Base-by-base conservation (phyloP, 2,329 filamentous ascomycete species). In the Intubia oerlemansii region DNA sequence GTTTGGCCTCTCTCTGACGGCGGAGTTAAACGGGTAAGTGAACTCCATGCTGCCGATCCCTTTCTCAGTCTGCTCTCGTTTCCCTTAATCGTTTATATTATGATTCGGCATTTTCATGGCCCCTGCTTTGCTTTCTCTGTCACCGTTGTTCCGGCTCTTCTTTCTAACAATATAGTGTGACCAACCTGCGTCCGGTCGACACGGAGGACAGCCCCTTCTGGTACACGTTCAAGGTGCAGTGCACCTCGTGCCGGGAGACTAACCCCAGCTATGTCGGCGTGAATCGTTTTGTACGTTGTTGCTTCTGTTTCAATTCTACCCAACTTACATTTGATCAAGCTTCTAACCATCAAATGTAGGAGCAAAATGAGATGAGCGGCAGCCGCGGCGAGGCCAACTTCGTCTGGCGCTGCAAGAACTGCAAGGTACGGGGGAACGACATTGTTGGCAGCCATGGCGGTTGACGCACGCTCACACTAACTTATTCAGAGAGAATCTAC, bases 361-460 rank as follows among this genome's bases (percentile, higher is more conserved):
- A 95, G 47, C 64, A 60, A 44, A 84, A 90, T 46, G 82, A 93
- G 38, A 71, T 93, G 49, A 88, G 80, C 38, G 84, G 84, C 20
- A 93, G 84, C 49, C 68, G 81, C 44, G 88, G 88, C 38, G 84
- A 95, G 51, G 88, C 88, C 35, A 95, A 95, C 52, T 98, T 98
- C 51, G 88, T 98, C n/a, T 98, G 88, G 85, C 84, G 72, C 50
- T 98, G 88, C 64, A 92, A 90, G 53, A 85, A 88, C 47, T 98
- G 88, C 71, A 90, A 88, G n/a, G n/a, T n/a, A n/a, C n/a, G n/a
- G n/a, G 67, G 82, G 88, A 30, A 12, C 16, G 5, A 21, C 14
- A 5, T 2, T 19, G 7, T 8, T 14, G 7, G 30, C 31, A 10
- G 10, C 9, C 5, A 7, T n/a, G n/a, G n/a, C n/a, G n/a, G n/a